Percentiles rank a stretch among this genome's conserved stretches.
phyloP scores from a whole-genome alignment of 331 rosid species.

The Acacia pycnantha region DNA sequence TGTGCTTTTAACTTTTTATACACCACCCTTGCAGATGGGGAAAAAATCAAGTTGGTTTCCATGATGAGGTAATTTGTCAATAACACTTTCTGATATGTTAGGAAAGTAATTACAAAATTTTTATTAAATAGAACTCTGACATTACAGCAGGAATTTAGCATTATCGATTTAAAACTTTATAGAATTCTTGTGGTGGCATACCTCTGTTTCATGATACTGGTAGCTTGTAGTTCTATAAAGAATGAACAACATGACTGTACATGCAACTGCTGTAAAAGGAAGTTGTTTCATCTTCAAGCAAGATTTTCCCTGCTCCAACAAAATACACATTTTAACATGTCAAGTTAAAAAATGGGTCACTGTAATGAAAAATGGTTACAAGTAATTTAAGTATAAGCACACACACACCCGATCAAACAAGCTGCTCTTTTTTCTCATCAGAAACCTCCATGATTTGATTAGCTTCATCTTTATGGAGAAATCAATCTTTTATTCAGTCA shows the following conservation, averaged over 20 bases:
- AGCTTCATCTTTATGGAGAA: conserved; percentile 58
- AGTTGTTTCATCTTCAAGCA: conserved; percentile 73
- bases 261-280: conserved; percentile 64
- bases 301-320: conserved; percentile 64
- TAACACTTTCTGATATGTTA: conserved; percentile 4
- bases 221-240: conserved; percentile 75
- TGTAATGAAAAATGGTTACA: neutral
- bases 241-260: conserved; percentile 60
- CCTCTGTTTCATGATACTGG: conserved; percentile 69
- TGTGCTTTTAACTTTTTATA: neutral
- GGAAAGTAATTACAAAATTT: neutral
- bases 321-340: conserved; percentile 4
- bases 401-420: conserved; percentile 59
- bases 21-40: neutral
- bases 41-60: neutral
- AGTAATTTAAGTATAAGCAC: conserved; percentile 19
- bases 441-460: conserved; percentile 60
- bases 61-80: neutral
- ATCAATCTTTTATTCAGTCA: conserved; percentile 41
- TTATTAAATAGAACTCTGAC: neutral
- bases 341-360: neutral
- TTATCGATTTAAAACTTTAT: neutral
- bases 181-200: conserved; percentile 21
- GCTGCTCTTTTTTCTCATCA: conserved; percentile 46
- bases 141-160: neutral